Evolutionary conservation across 2,329 filamentous ascomycete genomes (phyloP).

Genomic region (Cercospora beticola): DNA sequence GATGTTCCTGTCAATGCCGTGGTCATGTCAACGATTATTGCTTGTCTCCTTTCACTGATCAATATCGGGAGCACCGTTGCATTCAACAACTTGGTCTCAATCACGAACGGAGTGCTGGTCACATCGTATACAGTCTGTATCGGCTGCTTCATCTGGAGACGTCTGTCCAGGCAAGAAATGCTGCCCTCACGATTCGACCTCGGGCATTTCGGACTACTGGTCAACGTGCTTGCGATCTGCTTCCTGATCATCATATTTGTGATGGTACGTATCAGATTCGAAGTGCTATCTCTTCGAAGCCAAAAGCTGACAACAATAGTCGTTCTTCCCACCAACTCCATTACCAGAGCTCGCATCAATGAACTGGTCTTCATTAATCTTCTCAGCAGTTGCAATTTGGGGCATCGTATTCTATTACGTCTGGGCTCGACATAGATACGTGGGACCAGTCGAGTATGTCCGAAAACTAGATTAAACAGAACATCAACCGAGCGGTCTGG

Average conservation of each 20-base stretch:
- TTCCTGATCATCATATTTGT: conserved; percentile 14
- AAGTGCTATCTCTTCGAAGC: no score
- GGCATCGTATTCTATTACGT: conserved; percentile 22
- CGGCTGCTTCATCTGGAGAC: conserved; percentile 26
- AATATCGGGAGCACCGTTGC: conserved; percentile 42
- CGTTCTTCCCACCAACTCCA: conserved; percentile 26
- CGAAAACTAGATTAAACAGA: conserved; percentile 19
- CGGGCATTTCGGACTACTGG: conserved; percentile 21
- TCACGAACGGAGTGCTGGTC: conserved; percentile 37
- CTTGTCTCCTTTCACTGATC: conserved; percentile 25
- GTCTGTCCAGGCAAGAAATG: conserved; percentile 22
- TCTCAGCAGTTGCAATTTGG: conserved; percentile 21
- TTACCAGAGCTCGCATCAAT: conserved; percentile 22
- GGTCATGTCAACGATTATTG: conserved; percentile 14
- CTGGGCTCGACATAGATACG: conserved; percentile 23
- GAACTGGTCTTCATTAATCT: conserved; percentile 31
- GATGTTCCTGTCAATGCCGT: conserved; percentile 32
- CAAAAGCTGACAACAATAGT: neutral
- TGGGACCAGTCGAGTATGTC: conserved; percentile 26
- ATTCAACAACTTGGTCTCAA: conserved; percentile 42
- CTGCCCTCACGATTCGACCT: conserved; percentile 27
- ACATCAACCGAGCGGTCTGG: neutral
- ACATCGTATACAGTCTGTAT: conserved; percentile 27
- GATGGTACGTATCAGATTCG: no score
- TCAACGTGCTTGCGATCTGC: conserved; percentile 24